A percentile compares a stretch with the other conserved stretches of the same genome.
Conservation (phyloP, 148 eudicot genomes). For the Nyssa sinensis region DNA sequence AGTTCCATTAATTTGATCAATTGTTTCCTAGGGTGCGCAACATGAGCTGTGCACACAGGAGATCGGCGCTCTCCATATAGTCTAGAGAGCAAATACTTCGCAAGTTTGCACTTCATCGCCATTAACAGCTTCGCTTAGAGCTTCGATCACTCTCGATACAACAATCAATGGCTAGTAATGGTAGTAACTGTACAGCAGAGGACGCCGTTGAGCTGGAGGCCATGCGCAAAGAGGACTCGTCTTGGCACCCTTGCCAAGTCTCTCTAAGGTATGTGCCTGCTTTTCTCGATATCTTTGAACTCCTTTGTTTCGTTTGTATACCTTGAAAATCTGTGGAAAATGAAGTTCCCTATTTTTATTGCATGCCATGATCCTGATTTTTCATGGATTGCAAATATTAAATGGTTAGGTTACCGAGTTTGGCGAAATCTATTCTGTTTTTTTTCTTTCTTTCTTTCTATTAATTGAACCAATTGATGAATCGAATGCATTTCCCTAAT, state of each 20-base stretch:
- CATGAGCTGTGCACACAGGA: no score
- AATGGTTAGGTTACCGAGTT: neutral
- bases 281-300: neutral
- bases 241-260: slow-evolving; percentile 68
- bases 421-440: neutral
- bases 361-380: neutral
- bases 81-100: no score
- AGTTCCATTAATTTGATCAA: no score
- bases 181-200: neutral
- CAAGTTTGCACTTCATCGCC: no score
- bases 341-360: neutral
- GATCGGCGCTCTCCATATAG: no score
- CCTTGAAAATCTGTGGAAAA: neutral
- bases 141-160: neutral
- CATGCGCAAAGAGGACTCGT: slow-evolving; percentile 40
- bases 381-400: neutral
- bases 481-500: neutral
- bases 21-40: no score
- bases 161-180: slow-evolving; percentile 3
- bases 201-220: slow-evolving; percentile 41
- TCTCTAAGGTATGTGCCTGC: slow-evolving; percentile 37
- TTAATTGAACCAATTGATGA: neutral
- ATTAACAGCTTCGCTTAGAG: slow-evolving; percentile 2
- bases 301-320: neutral
- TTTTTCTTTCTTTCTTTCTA: neutral